Percentiles rank a stretch among this genome's conserved stretches.
These are phyloP conservation scores for Fragaria nilgerrensis DNA, from an alignment of 306 rosid species.

Conservation along the genomic window DNA sequence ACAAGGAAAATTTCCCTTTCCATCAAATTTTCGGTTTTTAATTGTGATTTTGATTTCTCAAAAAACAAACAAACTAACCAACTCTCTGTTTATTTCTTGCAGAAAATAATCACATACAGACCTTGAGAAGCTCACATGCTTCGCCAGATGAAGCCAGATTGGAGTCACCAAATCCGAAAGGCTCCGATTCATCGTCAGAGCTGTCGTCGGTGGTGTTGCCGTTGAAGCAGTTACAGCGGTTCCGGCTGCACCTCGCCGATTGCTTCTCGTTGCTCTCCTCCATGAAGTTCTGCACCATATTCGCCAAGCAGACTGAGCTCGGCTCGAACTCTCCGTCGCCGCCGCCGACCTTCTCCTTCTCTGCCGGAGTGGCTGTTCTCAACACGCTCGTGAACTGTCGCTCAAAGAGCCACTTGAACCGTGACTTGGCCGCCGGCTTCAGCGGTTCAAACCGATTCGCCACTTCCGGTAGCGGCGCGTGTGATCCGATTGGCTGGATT, in stretches of 20 bases:
- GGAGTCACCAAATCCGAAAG: constrained; percentile 34
- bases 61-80: not conserved
- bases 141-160: constrained; percentile 41
- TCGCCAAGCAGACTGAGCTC: constrained; percentile 65
- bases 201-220: constrained; percentile 48
- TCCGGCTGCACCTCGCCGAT: constrained; percentile 46
- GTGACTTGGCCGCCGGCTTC: constrained; percentile 71
- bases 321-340: constrained; percentile 61
- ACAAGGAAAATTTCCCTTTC: not conserved
- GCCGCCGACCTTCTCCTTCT: constrained; percentile 29
- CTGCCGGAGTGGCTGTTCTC: constrained; percentile 31
- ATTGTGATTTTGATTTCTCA: not conserved
- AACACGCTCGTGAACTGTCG: constrained; percentile 65
- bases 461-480: constrained; percentile 29
- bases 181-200: constrained; percentile 60
- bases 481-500: constrained; percentile 76
- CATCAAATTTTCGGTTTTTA: not conserved
- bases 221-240: constrained; percentile 71
- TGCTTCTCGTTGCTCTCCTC: constrained; percentile 73
- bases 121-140: constrained; percentile 71
- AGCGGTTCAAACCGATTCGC: constrained; percentile 40
- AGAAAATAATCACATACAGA: not conserved
- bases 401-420: constrained; percentile 70
- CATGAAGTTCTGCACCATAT: constrained; percentile 82
- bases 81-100: not conserved